Conservation (phyloP, 306 rosid genomes). For the Astragalus membranaceus region DNA sequence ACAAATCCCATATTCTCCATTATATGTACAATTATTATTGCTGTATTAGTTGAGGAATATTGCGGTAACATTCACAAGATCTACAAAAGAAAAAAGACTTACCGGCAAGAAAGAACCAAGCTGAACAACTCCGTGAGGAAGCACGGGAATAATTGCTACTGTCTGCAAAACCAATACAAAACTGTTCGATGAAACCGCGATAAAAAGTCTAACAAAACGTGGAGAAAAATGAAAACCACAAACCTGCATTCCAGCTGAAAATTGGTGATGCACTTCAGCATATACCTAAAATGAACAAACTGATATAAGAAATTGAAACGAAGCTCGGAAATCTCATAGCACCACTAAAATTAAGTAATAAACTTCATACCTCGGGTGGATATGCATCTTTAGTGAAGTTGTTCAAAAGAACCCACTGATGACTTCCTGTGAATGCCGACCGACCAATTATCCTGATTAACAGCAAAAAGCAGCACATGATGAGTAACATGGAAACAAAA, state of each 20-base stretch:
- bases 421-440: constrained; percentile 75
- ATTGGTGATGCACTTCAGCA: too few species aligned
- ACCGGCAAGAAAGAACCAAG: constrained; percentile 71
- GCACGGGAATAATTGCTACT: constrained; percentile 78
- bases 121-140: constrained; percentile 92
- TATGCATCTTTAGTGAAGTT: constrained; percentile 40
- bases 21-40: too few species aligned
- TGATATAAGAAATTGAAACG: too few species aligned
- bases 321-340: too few species aligned
- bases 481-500: neutral
- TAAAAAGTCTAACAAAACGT: neutral
- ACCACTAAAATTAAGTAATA: too few species aligned
- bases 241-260: constrained; percentile 93
- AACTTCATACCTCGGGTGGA: constrained; percentile 65
- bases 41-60: too few species aligned
- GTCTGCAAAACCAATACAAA: constrained; percentile 55
- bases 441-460: constrained; percentile 79
- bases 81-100: too few species aligned
- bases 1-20: too few species aligned
- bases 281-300: too few species aligned
- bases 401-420: constrained; percentile 73
- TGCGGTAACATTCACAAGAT: too few species aligned
- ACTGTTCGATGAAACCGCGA: neutral
- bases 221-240: constrained; percentile 11
- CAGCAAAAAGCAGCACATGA: constrained; percentile 8